phyloP scores from a whole-genome alignment of 2,329 filamentous ascomycete genomes.

The Colletotrichum endophyticum region DNA sequence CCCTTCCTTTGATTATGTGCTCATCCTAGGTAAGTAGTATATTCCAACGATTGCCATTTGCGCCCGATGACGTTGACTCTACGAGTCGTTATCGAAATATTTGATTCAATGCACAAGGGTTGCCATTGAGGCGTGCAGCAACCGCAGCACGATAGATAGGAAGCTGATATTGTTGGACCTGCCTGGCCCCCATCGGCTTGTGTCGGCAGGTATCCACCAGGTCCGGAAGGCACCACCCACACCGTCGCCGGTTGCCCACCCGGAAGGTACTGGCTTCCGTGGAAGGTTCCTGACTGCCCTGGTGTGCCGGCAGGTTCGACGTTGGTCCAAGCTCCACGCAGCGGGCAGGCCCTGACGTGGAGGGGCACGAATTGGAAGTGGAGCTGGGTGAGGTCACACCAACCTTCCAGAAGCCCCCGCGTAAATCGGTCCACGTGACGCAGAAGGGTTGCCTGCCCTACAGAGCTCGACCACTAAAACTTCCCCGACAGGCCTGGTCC shows the following conservation, averaged over 20 bases:
- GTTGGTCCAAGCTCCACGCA: background rate
- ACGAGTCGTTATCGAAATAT: no score
- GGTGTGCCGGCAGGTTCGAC: background rate
- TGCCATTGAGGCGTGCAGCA: background rate
- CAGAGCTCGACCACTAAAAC: slow-evolving; percentile 19
- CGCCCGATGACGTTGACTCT: background rate
- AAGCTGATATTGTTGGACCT: no score
- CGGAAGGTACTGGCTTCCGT: background rate
- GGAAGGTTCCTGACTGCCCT: background rate
- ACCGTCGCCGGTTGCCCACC: background rate
- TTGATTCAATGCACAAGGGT: background rate
- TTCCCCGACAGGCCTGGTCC: background rate
- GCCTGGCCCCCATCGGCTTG: background rate
- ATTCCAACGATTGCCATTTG: background rate
- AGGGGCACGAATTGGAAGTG: background rate
- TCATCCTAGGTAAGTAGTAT: no score
- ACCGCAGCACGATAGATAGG: no score
- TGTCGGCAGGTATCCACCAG: background rate
- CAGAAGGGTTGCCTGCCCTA: slow-evolving; percentile 23
- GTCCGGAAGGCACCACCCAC: background rate
- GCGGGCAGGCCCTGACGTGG: background rate
- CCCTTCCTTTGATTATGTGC: background rate
- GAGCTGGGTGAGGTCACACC: background rate
- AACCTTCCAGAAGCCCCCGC: background rate
- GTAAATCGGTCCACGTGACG: slow-evolving; percentile 3